A percentile compares a stretch with the other conserved stretches of the same genome.
Evolutionary conservation across 2,329 filamentous ascomycete genomes (phyloP).

Genomic region (Fonsecaea multimorphosa): DNA sequence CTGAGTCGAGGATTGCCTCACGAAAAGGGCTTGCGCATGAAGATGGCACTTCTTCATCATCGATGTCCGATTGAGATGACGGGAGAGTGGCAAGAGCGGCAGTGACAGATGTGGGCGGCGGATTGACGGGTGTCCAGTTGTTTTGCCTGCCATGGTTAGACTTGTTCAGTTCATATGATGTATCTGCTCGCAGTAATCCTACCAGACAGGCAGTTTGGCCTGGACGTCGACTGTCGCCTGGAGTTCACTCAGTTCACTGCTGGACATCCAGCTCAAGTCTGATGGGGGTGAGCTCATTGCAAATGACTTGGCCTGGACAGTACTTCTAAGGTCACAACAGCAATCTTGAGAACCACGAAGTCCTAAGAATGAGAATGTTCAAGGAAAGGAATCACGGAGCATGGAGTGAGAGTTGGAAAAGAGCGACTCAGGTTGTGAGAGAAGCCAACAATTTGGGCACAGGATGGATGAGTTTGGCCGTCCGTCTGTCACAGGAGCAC

Average conservation of each 20-base stretch:
- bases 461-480: not conserved
- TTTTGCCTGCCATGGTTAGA: slow-evolving; percentile 19
- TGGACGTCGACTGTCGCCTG: not conserved
- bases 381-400: not conserved
- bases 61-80: not conserved
- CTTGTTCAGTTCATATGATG: not conserved
- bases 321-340: not conserved
- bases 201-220: slow-evolving; percentile 6
- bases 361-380: not conserved
- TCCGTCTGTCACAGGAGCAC: not conserved
- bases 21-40: slow-evolving; percentile 15
- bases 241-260: not conserved
- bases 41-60: slow-evolving; percentile 5
- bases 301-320: not conserved
- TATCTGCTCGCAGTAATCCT: not conserved
- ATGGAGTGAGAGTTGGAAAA: not conserved
- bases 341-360: not conserved
- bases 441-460: not conserved
- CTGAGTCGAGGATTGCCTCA: slow-evolving; percentile 6
- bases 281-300: slow-evolving; percentile 8
- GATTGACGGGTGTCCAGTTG: slow-evolving; percentile 23
- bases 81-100: slow-evolving; percentile 1
- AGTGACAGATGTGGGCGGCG: not conserved
- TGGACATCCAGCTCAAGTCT: slow-evolving; percentile 13
- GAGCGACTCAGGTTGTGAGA: not conserved